A percentile compares a stretch with the other conserved stretches of the same genome.
Evolutionary conservation across 768 basidiomycete genomes (phyloP).

Genomic region (Trametes coccinea): DNA sequence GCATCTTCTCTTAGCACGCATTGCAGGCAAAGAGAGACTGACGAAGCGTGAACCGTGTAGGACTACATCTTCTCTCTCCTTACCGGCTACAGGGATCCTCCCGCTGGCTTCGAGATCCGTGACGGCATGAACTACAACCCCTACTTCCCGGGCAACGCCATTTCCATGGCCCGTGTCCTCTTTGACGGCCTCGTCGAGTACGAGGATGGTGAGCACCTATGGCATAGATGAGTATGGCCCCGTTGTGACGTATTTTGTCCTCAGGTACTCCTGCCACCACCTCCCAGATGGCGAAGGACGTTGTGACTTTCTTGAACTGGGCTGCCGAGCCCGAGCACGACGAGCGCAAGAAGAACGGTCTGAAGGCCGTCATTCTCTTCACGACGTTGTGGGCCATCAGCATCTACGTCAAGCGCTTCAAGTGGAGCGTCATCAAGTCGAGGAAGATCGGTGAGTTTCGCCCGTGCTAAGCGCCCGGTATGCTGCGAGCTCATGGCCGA

Average conservation of each 20-base stretch:
- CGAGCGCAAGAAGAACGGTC: slow-evolving; percentile 93
- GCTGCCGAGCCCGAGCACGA: slow-evolving; percentile 98
- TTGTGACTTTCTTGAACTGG: slow-evolving; percentile 93
- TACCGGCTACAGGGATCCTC: slow-evolving; percentile 96
- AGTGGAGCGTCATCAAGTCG: slow-evolving; percentile 91
- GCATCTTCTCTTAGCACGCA: neutral
- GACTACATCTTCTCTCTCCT: slow-evolving; percentile 97
- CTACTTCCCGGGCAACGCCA: slow-evolving; percentile 98
- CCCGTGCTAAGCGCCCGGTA: no score
- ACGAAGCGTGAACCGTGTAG: slow-evolving; percentile 38
- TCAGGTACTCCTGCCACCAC: slow-evolving; percentile 93
- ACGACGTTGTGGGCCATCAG: slow-evolving; percentile 78
- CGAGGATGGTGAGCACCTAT: slow-evolving; percentile 69
- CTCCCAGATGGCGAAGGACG: slow-evolving; percentile 99
- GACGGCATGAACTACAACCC: slow-evolving; percentile 99
- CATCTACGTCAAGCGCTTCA: slow-evolving; percentile 93
- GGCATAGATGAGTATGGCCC: neutral
- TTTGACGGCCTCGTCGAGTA: slow-evolving; percentile 97
- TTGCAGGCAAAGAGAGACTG: neutral
- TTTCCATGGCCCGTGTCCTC: slow-evolving; percentile 95
- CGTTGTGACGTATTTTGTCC: neutral
- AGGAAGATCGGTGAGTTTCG: slow-evolving; percentile 78
- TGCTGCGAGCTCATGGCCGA: neutral
- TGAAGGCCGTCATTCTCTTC: slow-evolving; percentile 95
- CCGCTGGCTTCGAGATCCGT: slow-evolving; percentile 91